phyloP scores from a whole-genome alignment of 371 early-diverging fungal species.

The Amoeboaphelidium protococcarum region DNA sequence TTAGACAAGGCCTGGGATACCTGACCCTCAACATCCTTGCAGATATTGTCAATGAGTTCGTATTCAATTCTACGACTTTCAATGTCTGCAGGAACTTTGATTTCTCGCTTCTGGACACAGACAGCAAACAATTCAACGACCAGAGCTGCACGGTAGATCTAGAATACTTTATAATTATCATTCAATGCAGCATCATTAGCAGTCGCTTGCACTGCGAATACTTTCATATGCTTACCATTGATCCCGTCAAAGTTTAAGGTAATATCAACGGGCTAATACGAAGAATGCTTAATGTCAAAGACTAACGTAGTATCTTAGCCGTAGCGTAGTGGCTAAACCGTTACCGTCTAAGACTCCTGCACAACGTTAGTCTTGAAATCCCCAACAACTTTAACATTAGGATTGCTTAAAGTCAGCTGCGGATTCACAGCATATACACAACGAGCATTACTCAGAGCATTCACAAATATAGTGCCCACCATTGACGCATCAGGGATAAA shows the following conservation, averaged over 20 bases:
- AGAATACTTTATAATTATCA: no score
- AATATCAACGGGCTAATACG: no score
- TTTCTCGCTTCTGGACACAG: no score
- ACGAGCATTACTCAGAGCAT: constrained; percentile 3
- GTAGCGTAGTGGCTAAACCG: background rate
- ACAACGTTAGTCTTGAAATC: background rate
- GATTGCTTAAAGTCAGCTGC: background rate
- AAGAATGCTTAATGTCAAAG: no score
- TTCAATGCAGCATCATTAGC: no score
- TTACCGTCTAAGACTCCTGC: background rate
- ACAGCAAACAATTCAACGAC: no score
- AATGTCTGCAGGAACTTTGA: background rate
- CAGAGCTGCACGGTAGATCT: no score
- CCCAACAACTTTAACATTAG: background rate
- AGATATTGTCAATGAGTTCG: constrained; percentile 1
- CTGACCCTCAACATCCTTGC: constrained; percentile 9
- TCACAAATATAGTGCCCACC: constrained; percentile 12
- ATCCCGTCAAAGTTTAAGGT: no score
- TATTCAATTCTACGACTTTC: background rate
- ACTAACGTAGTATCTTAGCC: background rate
- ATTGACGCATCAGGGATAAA: constrained; percentile 9
- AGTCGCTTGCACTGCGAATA: no score
- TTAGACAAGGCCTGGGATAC: constrained; percentile 6
- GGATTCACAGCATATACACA: background rate
- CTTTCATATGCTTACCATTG: no score